phyloP scores from a whole-genome alignment of 306 rosid genomes.

The Rosa lucieae region DNA sequence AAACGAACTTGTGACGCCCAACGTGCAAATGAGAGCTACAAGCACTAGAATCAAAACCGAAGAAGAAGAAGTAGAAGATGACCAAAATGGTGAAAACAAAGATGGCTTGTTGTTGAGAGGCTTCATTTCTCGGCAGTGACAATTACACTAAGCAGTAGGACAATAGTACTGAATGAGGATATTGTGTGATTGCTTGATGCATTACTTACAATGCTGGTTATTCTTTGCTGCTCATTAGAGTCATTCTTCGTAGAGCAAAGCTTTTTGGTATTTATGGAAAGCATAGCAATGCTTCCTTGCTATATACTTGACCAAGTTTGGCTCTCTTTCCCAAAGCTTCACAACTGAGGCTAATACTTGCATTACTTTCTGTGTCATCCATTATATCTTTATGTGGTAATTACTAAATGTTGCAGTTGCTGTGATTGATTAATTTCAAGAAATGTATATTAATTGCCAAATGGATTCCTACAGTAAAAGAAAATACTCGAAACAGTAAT shows the following conservation, averaged over 20 bases:
- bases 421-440: background rate
- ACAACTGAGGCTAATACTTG: background rate
- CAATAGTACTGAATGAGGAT: background rate
- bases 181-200: slow-evolving; percentile 5
- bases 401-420: background rate
- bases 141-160: background rate
- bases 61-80: slow-evolving; percentile 6
- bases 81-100: slow-evolving; percentile 7
- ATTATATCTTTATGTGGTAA: background rate
- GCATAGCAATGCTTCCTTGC: slow-evolving; percentile 7
- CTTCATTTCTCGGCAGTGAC: slow-evolving; percentile 16
- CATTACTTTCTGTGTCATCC: background rate
- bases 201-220: slow-evolving; percentile 12
- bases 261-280: background rate
- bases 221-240: slow-evolving; percentile 19
- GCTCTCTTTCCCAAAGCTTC: background rate
- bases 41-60: slow-evolving; percentile 12
- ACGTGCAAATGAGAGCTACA: slow-evolving; percentile 9
- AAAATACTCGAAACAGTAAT: background rate
- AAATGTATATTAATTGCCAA: background rate
- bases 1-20: background rate
- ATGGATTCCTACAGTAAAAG: background rate
- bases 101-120: slow-evolving; percentile 10
- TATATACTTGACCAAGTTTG: slow-evolving; percentile 9
- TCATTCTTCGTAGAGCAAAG: slow-evolving; percentile 6